Conservation (phyloP, 768 basidiomycete species). For the Tephrocybe sp. region DNA sequence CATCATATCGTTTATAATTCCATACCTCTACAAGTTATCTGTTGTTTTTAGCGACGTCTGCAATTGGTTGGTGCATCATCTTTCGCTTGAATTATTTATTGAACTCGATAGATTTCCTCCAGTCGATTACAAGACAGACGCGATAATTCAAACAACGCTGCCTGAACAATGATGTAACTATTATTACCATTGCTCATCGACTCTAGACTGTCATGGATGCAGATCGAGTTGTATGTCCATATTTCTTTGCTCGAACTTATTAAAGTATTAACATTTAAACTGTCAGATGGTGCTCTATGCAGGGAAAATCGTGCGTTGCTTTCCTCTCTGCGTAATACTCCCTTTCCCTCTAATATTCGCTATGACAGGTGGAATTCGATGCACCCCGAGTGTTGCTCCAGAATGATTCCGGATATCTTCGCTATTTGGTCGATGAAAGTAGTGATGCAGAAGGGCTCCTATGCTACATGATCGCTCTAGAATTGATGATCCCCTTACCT, state of each 20-base stretch:
- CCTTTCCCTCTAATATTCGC: not conserved
- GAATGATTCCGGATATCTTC: constrained; percentile 48
- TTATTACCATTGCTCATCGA: constrained; percentile 68
- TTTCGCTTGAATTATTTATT: not conserved
- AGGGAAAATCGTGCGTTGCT: constrained; percentile 43
- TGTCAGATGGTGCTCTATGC: constrained; percentile 47
- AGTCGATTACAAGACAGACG: constrained; percentile 56
- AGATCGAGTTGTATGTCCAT: constrained; percentile 41
- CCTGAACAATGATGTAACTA: constrained; percentile 54
- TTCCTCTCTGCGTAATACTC: not conserved
- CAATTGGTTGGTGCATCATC: constrained; percentile 36
- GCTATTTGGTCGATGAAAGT: constrained; percentile 56
- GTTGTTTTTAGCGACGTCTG: constrained; percentile 35
- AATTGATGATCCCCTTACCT: not conserved
- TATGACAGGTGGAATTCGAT: constrained; percentile 51
- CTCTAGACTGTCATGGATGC: constrained; percentile 67
- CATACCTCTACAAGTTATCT: constrained; percentile 7
- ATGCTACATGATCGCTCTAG: not conserved
- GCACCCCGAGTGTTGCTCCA: constrained; percentile 46
- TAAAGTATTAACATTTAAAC: not conserved
- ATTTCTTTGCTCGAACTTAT: not conserved
- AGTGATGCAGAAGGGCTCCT: constrained; percentile 44
- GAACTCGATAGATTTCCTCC: not conserved
- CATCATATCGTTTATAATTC: constrained; percentile 5
- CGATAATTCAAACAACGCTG: constrained; percentile 65